A percentile compares a stretch with the other conserved stretches of the same genome.
Conservation (phyloP, 2,329 filamentous ascomycete genomes). For the Xylariales sp. region DNA sequence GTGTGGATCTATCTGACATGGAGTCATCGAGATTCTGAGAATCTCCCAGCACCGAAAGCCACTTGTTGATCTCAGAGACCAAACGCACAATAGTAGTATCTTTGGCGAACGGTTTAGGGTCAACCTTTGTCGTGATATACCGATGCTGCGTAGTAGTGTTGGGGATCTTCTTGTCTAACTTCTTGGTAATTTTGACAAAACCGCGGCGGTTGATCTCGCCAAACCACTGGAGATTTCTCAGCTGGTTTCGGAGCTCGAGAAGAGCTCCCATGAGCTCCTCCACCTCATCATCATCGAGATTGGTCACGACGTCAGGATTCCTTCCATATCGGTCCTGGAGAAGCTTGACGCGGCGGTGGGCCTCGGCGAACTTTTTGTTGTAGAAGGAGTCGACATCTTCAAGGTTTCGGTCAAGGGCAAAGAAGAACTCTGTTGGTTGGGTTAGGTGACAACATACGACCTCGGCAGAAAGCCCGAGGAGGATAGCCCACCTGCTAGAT, state of each 20-base stretch:
- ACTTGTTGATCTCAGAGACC: constrained; percentile 73
- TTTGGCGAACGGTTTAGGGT: constrained; percentile 82
- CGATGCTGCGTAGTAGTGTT: constrained; percentile 72
- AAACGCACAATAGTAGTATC: constrained; percentile 49
- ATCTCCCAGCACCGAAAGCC: constrained; percentile 79
- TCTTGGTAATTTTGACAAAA: constrained; percentile 98
- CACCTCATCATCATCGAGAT: constrained; percentile 80
- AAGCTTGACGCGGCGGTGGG: constrained; percentile 76
- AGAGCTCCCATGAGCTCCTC: constrained; percentile 89
- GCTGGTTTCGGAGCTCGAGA: constrained; percentile 78
- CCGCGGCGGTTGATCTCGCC: constrained; percentile 93
- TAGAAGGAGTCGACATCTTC: constrained; percentile 97
- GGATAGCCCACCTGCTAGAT: constrained; percentile 76
- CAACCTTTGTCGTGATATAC: constrained; percentile 88
- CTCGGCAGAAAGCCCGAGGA: constrained; percentile 26
- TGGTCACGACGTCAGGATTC: constrained; percentile 62
- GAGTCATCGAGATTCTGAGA: constrained; percentile 72
- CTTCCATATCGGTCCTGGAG: constrained; percentile 84
- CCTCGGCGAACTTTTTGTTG: constrained; percentile 89
- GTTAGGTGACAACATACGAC: constrained; percentile 32
- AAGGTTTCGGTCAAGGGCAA: constrained; percentile 91
- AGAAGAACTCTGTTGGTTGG: constrained; percentile 78
- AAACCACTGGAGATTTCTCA: constrained; percentile 95
- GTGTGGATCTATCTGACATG: constrained; percentile 68
- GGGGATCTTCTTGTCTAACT: constrained; percentile 91